Evolutionary conservation across 805 yeast species (phyloP), one percentile per base, ranked within the genome.

Genomic region (Metschnikowia orientalis): DNA sequence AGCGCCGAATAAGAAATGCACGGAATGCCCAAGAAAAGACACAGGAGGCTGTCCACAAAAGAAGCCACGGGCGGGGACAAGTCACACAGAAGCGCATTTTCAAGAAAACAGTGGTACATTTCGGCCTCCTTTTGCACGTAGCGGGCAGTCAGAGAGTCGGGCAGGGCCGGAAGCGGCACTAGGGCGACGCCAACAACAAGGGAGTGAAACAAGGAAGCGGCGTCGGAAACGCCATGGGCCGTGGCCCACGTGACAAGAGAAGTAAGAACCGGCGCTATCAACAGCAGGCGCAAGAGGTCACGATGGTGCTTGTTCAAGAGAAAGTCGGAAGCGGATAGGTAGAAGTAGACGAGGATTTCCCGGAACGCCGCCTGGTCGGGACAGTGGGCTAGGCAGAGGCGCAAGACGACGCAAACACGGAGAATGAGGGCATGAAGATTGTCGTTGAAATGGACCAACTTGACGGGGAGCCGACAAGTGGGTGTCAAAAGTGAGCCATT

Each of bases 281-380:
- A 47, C 6, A 8, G 16, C 17, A 36, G 34, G 8, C 34, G 22
- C 28, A 58, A 29, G 4, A 26, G 28, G 3, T 14, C 19, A 13
- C 27, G 38, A 12, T 44, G 51, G 18, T 33, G n/a, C 29, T 47
- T 42, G 32, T 51, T 53, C 20, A 52, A 38, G 39, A 56, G 56
- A 34, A 47, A 60, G 41, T 63, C 69, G 12, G 54, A 47, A 14
- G 53, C 38, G 1, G 52, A 25, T 23, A 47, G 38, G 8, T 44
- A 30, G 17, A 54, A 44, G 35, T 37, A 24, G 12, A 31, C 39
- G 8, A 45, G 19, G 4, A 44, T n/a, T 10, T 27, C 27, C 3
- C 22, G 24, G 16, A 13, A 26, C 10, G 27, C 27, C 1, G 14
- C 25, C 6, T 24, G 23, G 8, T 26, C 16, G 14, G 18, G 12